A percentile compares a stretch with the other conserved stretches of the same genome.
phyloP scores from a whole-genome alignment of 371 early-diverging fungal species.

The Actinomortierella ambigua region DNA sequence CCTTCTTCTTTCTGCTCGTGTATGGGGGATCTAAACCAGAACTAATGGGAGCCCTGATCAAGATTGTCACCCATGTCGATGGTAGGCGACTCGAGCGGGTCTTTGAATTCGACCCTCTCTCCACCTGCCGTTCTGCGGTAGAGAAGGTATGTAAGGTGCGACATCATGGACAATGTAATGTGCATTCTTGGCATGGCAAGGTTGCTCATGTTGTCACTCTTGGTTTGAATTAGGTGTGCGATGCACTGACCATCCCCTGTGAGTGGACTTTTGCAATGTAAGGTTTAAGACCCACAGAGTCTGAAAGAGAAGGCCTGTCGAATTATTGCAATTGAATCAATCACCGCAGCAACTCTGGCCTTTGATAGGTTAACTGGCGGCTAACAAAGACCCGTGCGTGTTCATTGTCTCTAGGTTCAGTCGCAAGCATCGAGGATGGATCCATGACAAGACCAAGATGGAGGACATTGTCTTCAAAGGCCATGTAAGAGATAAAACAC shows the following conservation, averaged over 20 bases:
- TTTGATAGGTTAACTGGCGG: background rate
- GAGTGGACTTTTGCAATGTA: slow-evolving; percentile 44
- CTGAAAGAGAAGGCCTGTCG: no score
- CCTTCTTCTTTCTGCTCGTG: background rate
- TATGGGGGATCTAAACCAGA: background rate
- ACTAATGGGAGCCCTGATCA: slow-evolving; percentile 22
- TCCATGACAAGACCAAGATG: slow-evolving; percentile 32
- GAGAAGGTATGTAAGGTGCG: slow-evolving; percentile 20
- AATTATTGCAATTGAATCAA: background rate
- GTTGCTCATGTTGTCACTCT: background rate
- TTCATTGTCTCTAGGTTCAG: slow-evolving; percentile 18
- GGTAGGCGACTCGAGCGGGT: slow-evolving; percentile 28
- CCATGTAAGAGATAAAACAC: slow-evolving; percentile 16
- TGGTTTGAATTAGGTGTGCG: slow-evolving; percentile 17
- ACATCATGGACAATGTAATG: background rate
- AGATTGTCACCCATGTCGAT: slow-evolving; percentile 21
- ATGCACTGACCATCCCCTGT: slow-evolving; percentile 17
- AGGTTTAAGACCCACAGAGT: background rate
- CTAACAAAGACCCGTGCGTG: background rate
- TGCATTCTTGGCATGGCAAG: no score
- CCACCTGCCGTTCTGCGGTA: slow-evolving; percentile 28
- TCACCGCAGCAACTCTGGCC: background rate
- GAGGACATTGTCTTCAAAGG: slow-evolving; percentile 35
- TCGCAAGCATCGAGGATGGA: slow-evolving; percentile 42
- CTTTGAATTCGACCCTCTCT: slow-evolving; percentile 21